Evolutionary conservation across 257 asterid genomes (phyloP), one percentile per base, ranked within the genome.

Genomic region (Solanum tarijense): DNA sequence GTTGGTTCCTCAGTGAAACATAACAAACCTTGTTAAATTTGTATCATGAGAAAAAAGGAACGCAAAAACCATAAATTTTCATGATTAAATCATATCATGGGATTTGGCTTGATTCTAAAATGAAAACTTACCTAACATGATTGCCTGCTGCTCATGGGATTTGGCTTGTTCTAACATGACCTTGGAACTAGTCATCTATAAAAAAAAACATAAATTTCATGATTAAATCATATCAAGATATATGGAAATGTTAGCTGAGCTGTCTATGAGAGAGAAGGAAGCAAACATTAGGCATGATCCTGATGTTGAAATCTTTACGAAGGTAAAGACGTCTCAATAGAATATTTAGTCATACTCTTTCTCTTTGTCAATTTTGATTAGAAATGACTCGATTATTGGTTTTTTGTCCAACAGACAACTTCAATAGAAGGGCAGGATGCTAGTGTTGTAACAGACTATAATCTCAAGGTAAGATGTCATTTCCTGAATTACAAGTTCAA

Each of bases 391-490:
- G 18, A 43, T 43, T 43, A 43, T 43, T 43, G 52, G 52, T 43
- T 43, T 12, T 43, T 43, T 43, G 52, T 43, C 52, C 52, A 43
- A 43, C 52, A 43, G 52, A 16, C 5, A 43, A 16, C 52, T 43
- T 43, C 52, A 43, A 43, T 43, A 12, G 16, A 43, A 12, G 52
- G 52, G 18, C 86, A 16, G 58, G 20, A 13, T 46, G 89, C 87
- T n/a, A 91, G 89, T 89, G 89, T 92, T 39, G 93, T 91, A 46
- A 46, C 58, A 21, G 94, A 93, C 89, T 93, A 94, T 91, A 88
- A 90, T 41, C 43, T 94, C 60, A 94, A 94, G 87, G 94, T 94
- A 88, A 86, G 76, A 39, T 43, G 36, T 48, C 55, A 85, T 86
- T 27, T 58, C 36, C 55, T 71, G 14, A 43, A 43, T 83, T 75